Conservation (phyloP, 768 basidiomycete species). For the Gyrodon lividus region DNA sequence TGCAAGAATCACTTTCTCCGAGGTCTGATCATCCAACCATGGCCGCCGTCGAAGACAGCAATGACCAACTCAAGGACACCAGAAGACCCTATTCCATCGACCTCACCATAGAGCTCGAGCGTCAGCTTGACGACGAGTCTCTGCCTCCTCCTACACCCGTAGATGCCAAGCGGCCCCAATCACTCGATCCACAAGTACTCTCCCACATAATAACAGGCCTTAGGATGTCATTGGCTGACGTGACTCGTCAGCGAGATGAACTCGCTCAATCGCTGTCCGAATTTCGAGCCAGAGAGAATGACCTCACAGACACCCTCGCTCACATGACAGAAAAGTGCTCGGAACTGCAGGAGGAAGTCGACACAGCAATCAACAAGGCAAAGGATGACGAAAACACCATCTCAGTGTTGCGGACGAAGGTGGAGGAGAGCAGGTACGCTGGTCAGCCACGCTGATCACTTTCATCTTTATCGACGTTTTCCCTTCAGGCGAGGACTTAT, state of each 20-base stretch:
- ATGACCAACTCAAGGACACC: constrained; percentile 13
- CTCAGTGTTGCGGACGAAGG: constrained; percentile 70
- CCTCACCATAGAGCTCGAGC: constrained; percentile 76
- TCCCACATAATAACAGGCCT: constrained; percentile 75
- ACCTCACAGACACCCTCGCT: constrained; percentile 60
- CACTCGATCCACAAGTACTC: constrained; percentile 73
- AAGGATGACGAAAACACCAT: constrained; percentile 81
- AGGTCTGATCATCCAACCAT: constrained; percentile 18
- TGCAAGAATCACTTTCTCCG: background rate
- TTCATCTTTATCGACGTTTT: constrained; percentile 4
- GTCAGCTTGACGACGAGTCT: constrained; percentile 66
- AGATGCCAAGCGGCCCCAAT: constrained; percentile 39
- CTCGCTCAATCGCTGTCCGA: constrained; percentile 51
- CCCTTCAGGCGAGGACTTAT: constrained; percentile 72
- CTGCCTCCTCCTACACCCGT: constrained; percentile 47
- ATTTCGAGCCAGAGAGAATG: constrained; percentile 53
- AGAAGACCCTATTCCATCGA: constrained; percentile 61
- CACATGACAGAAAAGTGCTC: constrained; percentile 67
- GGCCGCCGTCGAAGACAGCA: constrained; percentile 27
- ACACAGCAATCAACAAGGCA: constrained; percentile 46
- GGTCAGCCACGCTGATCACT: background rate
- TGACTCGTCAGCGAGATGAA: constrained; percentile 72
- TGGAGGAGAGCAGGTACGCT: constrained; percentile 80
- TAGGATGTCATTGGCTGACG: constrained; percentile 58
- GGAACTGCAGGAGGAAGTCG: constrained; percentile 54